Percentiles rank a stretch among this genome's conserved stretches.
Evolutionary conservation across 371 early-diverging fungal species (phyloP).

Genomic region (Entomophthora muscae): DNA sequence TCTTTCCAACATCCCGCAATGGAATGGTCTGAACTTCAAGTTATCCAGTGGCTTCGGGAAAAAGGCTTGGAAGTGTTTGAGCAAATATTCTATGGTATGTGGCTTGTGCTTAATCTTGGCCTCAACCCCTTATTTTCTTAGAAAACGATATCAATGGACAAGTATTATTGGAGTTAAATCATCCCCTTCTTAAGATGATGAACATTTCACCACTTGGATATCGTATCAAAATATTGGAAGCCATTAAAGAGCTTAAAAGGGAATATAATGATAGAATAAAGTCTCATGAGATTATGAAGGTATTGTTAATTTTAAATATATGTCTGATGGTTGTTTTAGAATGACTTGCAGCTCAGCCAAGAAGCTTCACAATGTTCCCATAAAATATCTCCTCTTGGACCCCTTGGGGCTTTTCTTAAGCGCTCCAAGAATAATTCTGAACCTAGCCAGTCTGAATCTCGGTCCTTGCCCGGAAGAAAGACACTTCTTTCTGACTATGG

Average conservation of each 20-base stretch:
- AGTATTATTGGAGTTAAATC: conserved; percentile 64
- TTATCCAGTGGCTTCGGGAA: conserved; percentile 2
- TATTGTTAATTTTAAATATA: neutral
- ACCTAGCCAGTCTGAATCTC: neutral
- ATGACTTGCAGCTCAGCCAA: neutral
- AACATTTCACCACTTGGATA: conserved; percentile 67
- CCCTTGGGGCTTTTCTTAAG: neutral
- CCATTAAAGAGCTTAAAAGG: conserved; percentile 46
- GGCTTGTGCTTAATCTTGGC: neutral
- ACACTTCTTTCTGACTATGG: neutral
- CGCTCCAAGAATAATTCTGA: neutral
- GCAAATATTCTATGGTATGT: neutral
- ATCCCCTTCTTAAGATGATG: conserved; percentile 60
- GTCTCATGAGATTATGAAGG: neutral
- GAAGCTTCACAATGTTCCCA: neutral
- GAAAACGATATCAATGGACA: conserved; percentile 63
- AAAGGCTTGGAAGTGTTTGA: neutral
- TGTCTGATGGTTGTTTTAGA: neutral
- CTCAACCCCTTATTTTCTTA: conserved; percentile 4
- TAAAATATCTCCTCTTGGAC: neutral
- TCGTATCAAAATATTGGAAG: conserved; percentile 50
- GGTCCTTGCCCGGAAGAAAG: neutral
- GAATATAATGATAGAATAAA: neutral
- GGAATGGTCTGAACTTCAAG: conserved; percentile 1
- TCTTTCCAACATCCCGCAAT: conserved; percentile 3